These are phyloP conservation scores for Colletotrichum australisinense DNA, from an alignment of 2,329 filamentous ascomycete species.

Conservation along the genomic window DNA sequence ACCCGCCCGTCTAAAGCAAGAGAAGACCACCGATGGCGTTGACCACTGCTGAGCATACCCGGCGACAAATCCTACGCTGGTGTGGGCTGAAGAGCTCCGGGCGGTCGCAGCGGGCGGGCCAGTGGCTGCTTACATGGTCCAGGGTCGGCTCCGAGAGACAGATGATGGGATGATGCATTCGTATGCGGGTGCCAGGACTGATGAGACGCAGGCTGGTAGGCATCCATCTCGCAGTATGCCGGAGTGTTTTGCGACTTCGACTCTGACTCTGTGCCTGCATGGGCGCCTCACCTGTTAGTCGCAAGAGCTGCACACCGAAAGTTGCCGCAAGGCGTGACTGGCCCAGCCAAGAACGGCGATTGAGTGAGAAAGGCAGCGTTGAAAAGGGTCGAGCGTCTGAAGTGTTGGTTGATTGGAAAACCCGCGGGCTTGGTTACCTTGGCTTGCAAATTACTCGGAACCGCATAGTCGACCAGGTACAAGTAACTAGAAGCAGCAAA, in stretches of 20 bases:
- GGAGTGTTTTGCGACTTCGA: neutral
- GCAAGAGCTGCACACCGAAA: neutral
- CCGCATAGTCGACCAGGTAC: neutral
- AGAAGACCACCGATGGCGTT: neutral
- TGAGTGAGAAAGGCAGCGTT: no score
- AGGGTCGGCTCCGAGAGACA: neutral
- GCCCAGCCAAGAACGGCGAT: neutral
- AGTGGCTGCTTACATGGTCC: neutral
- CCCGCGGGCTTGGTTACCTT: neutral
- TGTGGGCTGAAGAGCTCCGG: neutral
- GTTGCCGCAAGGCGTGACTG: neutral
- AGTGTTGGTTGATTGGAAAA: neutral
- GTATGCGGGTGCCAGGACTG: neutral
- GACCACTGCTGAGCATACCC: no score
- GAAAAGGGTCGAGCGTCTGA: neutral
- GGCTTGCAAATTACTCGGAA: neutral
- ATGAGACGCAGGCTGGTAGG: neutral
- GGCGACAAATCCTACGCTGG: neutral
- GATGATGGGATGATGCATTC: neutral
- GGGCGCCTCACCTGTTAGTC: neutral
- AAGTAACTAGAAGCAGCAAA: neutral
- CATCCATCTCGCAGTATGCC: neutral
- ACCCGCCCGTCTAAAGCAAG: neutral
- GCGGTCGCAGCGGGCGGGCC: neutral
- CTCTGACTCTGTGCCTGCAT: neutral